Evolutionary conservation across 2,329 filamentous ascomycete species (phyloP).

Genomic region (Ophiostoma ulmi): DNA sequence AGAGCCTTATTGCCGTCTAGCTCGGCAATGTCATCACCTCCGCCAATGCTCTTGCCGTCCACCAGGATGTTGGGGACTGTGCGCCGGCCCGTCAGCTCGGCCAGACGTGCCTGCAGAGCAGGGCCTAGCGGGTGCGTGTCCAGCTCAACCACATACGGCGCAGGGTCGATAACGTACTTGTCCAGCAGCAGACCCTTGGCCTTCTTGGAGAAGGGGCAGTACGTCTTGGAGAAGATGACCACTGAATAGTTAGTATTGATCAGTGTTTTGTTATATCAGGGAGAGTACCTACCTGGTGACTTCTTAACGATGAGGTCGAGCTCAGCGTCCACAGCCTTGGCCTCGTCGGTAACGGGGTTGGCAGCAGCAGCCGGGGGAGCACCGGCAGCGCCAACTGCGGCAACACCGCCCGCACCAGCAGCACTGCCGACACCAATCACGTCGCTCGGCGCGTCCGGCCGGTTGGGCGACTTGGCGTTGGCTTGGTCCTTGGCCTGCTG

Average conservation of each 20-base stretch:
- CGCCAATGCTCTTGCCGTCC: slow-evolving; percentile 82
- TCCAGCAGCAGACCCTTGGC: slow-evolving; percentile 82
- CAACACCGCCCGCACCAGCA: slow-evolving; percentile 40
- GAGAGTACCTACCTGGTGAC: slow-evolving; percentile 59
- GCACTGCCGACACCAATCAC: slow-evolving; percentile 57
- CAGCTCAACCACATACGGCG: slow-evolving; percentile 84
- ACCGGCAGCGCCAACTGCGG: slow-evolving; percentile 30
- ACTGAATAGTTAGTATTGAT: slow-evolving; percentile 46
- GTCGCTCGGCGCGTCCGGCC: slow-evolving; percentile 53
- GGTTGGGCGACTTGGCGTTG: slow-evolving; percentile 59
- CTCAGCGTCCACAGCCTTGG: slow-evolving; percentile 62
- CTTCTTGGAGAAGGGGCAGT: slow-evolving; percentile 78
- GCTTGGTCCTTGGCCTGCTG: slow-evolving; percentile 63
- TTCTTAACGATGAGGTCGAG: slow-evolving; percentile 76
- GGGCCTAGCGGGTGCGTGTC: slow-evolving; percentile 72
- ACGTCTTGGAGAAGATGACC: slow-evolving; percentile 93
- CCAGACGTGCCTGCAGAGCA: slow-evolving; percentile 66
- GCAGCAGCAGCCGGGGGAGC: slow-evolving; percentile 40
- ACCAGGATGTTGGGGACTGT: slow-evolving; percentile 93
- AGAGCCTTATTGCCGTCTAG: slow-evolving; percentile 64
- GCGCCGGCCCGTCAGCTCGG: slow-evolving; percentile 66
- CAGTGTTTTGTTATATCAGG: neutral
- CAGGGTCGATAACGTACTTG: slow-evolving; percentile 75
- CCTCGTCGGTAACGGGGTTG: slow-evolving; percentile 45
- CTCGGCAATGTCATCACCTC: slow-evolving; percentile 75